These are phyloP conservation scores for Senna tora DNA, from an alignment of 306 rosid genomes.

Conservation along the genomic window DNA sequence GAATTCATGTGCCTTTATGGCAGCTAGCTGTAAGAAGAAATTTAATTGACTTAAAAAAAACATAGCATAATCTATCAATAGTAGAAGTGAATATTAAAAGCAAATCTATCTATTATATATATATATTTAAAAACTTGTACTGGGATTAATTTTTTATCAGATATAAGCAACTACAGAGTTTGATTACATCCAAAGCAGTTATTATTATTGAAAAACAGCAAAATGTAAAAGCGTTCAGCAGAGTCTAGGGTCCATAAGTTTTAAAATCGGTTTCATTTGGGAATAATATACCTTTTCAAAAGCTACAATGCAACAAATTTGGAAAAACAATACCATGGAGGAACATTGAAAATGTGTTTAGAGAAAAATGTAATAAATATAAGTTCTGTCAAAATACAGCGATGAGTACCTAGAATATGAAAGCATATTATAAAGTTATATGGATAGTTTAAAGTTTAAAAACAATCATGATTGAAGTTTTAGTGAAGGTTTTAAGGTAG, in stretches of 20 bases:
- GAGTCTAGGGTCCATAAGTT: no score
- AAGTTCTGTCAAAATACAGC: neutral
- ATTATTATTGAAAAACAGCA: neutral
- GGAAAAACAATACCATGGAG: no score
- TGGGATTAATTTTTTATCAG: neutral
- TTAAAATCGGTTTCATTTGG: no score
- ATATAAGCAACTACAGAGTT: neutral
- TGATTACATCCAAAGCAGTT: neutral
- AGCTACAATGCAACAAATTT: no score
- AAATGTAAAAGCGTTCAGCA: neutral
- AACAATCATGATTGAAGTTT: neutral
- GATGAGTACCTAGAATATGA: neutral
- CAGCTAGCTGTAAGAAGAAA: neutral
- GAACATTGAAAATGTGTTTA: neutral
- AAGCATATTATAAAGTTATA: neutral
- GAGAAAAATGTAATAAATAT: neutral
- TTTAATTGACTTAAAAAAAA: neutral
- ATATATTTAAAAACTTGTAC: neutral
- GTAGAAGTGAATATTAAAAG: neutral
- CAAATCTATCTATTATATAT: neutral
- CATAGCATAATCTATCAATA: neutral
- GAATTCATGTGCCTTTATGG: neutral
- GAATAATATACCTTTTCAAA: no score
- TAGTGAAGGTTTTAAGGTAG: neutral
- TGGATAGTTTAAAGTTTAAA: no score